Evolutionary conservation across 1,284 basidiomycete genomes (phyloP).

Genomic region (Marasmius tenuissimus): DNA sequence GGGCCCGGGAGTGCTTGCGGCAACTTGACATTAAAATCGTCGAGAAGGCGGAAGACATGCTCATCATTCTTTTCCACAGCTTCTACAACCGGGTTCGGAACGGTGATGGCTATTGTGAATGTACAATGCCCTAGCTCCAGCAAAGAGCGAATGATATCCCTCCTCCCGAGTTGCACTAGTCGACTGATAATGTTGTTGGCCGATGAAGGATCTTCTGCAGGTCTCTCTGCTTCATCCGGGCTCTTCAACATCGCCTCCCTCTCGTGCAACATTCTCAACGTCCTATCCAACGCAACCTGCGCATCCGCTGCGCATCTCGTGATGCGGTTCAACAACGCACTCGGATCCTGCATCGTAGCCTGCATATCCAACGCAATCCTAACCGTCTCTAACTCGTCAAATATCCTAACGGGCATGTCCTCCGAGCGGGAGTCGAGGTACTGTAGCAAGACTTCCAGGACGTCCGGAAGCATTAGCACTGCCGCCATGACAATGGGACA

Average conservation of each 20-base stretch:
- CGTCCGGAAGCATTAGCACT: conserved; percentile 5
- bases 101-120: neutral
- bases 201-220: neutral
- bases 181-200: neutral
- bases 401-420: neutral
- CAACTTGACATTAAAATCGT: conserved; percentile 3
- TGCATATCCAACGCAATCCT: conserved; percentile 6
- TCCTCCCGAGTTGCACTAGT: conserved; percentile 3
- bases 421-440: neutral
- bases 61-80: conserved; percentile 6
- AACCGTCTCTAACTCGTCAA: conserved; percentile 8
- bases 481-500: conserved; percentile 5
- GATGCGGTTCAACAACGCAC: conserved; percentile 3
- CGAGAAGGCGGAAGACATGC: conserved; percentile 3
- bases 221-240: neutral
- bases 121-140: conserved; percentile 5
- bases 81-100: neutral
- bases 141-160: conserved; percentile 2
- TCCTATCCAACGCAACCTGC: neutral
- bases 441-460: conserved; percentile 1
- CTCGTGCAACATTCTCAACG: conserved; percentile 8
- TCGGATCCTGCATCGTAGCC: conserved; percentile 8
- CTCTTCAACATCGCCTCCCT: neutral
- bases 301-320: neutral
- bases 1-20: neutral